Evolutionary conservation across 352 stramenopile species (phyloP).

Genomic region (Pythium monospermum): DNA sequence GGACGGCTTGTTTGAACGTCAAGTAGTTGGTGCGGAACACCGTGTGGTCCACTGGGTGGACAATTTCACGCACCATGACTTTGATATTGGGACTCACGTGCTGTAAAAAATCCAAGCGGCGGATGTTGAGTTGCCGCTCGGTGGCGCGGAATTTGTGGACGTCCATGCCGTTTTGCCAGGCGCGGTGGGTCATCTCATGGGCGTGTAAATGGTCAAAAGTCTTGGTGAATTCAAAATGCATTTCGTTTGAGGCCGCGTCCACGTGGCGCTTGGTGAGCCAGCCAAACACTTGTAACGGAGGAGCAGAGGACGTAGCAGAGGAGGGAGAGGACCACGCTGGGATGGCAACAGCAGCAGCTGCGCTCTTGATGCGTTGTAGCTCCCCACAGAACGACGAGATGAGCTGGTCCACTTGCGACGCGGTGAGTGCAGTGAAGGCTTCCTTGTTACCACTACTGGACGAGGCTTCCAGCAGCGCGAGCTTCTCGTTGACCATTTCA

Average conservation of each 20-base stretch:
- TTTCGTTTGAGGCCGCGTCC: constrained; percentile 19
- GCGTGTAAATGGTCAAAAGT: constrained; percentile 26
- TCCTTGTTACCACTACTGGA: background rate
- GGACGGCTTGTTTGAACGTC: constrained; percentile 19
- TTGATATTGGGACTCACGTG: constrained; percentile 33
- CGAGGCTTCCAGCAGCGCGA: constrained; percentile 27
- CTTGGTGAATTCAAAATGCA: constrained; percentile 37
- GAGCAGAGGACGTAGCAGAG: too few species aligned
- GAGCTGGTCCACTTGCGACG: constrained; percentile 12
- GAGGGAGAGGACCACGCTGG: background rate
- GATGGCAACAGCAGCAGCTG: constrained; percentile 17
- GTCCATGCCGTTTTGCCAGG: constrained; percentile 34
- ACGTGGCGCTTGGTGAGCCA: constrained; percentile 33
- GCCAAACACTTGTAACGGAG: too few species aligned
- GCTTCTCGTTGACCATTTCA: constrained; percentile 27
- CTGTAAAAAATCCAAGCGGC: constrained; percentile 38
- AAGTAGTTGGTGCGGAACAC: constrained; percentile 36
- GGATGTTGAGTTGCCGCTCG: constrained; percentile 26
- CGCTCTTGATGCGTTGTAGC: constrained; percentile 18
- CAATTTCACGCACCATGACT: constrained; percentile 33
- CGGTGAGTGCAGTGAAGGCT: constrained; percentile 10
- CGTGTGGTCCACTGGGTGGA: constrained; percentile 32
- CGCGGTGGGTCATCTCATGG: constrained; percentile 15
- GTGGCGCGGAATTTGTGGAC: constrained; percentile 25
- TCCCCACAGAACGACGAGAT: constrained; percentile 26